These are phyloP conservation scores for Mycena indigotica DNA, from an alignment of 768 basidiomycete genomes.

Conservation along the genomic window DNA sequence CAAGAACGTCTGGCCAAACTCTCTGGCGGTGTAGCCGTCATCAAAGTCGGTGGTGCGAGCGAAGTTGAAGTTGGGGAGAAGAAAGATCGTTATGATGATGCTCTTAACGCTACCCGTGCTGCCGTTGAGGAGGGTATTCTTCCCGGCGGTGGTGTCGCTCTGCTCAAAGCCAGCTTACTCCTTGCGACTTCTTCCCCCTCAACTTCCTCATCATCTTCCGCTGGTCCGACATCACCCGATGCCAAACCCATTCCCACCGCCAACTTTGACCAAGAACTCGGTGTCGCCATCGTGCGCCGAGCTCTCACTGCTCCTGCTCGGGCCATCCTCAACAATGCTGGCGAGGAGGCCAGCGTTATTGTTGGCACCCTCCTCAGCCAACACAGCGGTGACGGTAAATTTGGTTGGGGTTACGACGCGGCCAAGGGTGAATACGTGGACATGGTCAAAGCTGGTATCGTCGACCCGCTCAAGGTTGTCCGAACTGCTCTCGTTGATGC, in stretches of 20 bases:
- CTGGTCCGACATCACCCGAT: constrained; percentile 50
- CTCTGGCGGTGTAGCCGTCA: constrained; percentile 94
- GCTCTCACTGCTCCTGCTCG: constrained; percentile 83
- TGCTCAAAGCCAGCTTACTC: constrained; percentile 81
- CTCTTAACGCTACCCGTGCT: constrained; percentile 95
- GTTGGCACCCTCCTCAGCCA: constrained; percentile 79
- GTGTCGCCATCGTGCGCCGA: constrained; percentile 88
- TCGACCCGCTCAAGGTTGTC: constrained; percentile 96
- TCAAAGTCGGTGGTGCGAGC: constrained; percentile 91
- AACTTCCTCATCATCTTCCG: constrained; percentile 47
- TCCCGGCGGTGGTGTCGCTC: constrained; percentile 93
- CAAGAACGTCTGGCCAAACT: constrained; percentile 98
- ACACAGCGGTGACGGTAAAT: constrained; percentile 75
- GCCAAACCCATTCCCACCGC: constrained; percentile 71
- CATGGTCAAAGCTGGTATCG: constrained; percentile 93
- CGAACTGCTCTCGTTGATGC: constrained; percentile 92
- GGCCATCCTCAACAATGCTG: constrained; percentile 90
- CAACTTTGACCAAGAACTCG: constrained; percentile 98
- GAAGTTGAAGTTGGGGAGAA: constrained; percentile 99
- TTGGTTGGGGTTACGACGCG: constrained; percentile 88
- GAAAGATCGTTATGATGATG: constrained; percentile 98
- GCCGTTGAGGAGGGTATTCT: constrained; percentile 99
- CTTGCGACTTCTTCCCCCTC: constrained; percentile 60
- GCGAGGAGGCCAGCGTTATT: constrained; percentile 91
- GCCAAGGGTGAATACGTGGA: constrained; percentile 90